Base-by-base conservation (phyloP, 2,329 filamentous ascomycete species). In the Calycina marina region DNA sequence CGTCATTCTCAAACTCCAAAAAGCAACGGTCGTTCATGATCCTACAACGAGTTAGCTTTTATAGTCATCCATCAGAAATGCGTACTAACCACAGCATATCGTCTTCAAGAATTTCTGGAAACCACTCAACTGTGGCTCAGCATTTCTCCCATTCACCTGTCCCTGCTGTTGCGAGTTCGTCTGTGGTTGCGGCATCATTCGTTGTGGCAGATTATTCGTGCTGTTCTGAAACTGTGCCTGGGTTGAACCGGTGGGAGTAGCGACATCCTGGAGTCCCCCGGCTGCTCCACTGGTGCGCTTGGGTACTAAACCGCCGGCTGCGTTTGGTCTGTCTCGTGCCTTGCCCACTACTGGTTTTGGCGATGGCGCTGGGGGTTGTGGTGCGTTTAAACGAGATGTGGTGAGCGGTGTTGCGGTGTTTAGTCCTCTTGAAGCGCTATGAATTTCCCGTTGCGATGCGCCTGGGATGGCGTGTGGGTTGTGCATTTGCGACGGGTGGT, bases 221-320 rank as follows among this genome's bases (percentile, higher is more conserved):
- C 84, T 93, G 68, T 84, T 88, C 63, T 93, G 85, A 67, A 93
- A 94, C 56, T 94, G 88, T 45, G 88, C 88, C 59, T 92, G 83
- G 43, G 84, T 94, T 53, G 84, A 93, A 49, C 80, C 83, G 53
- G 86, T 78, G 47, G 85, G 82, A 43, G 86, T 88, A 52, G 74
- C 72, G 56, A 79, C 72, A 56, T 92, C 82, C 56, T 75, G 69
- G 50, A 76, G 67, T 56, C 70, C 74, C 65, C 73, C 73, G 61
- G 66, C 68, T 47, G 49, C 64, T 63, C 69, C 75, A 68, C 76
- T 85, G 60, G 71, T 72, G 62, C 84, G 74, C 66, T 86, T 81
- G 53, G 71, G 67, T 57, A 70, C 69, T 56, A 77, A 70, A 53
- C 70, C 76, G 65, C 72, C 78, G 65, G 70, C 72, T 60, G 62